Evolutionary conservation across 139 green algal genomes (phyloP).

Genomic region (Chlorella sp.): DNA sequence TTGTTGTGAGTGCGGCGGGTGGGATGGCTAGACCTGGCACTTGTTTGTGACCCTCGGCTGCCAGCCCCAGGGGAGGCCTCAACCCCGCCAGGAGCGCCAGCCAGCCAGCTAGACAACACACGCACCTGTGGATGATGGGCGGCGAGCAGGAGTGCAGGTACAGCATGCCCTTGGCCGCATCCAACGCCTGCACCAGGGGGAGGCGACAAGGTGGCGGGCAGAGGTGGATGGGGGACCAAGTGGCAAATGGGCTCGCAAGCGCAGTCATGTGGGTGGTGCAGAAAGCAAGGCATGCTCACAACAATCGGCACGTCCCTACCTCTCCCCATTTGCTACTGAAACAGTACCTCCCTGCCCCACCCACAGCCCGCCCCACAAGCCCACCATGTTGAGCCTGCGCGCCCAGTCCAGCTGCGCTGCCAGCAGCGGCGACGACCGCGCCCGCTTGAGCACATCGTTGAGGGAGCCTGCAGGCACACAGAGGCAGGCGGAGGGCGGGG

Average conservation of each 20-base stretch:
- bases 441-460: constrained; percentile 61
- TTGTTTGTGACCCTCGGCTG: neutral
- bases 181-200: constrained; percentile 36
- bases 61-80: too few relatives aligned
- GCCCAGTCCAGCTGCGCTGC: constrained; percentile 60
- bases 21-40: neutral
- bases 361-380: neutral
- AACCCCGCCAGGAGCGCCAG: neutral
- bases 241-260: neutral
- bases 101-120: neutral
- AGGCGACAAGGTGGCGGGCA: neutral
- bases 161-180: constrained; percentile 67
- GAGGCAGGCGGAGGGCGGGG: neutral
- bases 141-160: constrained; percentile 67
- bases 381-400: constrained; percentile 58
- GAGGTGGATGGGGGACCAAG: neutral
- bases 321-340: neutral
- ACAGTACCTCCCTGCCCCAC: neutral
- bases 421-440: constrained; percentile 20
- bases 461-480: constrained; percentile 44
- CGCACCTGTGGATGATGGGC: constrained; percentile 61
- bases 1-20: too few relatives aligned
- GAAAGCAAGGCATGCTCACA: too few relatives aligned
- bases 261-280: neutral
- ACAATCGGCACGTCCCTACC: too few relatives aligned